Conservation (phyloP, 2,329 filamentous ascomycete species). For the Helotiales sp. region DNA sequence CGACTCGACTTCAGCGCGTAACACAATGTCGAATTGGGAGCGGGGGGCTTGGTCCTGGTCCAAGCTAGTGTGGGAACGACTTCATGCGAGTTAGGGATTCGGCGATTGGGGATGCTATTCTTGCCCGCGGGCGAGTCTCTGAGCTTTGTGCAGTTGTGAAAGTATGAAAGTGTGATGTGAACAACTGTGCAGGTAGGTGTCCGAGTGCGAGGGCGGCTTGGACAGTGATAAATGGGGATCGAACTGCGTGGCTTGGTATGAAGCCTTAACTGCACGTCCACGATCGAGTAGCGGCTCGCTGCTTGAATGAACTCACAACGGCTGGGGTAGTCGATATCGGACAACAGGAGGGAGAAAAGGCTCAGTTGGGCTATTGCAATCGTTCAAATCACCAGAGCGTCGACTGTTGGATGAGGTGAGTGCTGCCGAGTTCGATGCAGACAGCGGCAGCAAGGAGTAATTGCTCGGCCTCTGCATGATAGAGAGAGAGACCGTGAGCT, state of each 20-base stretch:
- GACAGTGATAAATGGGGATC: neutral
- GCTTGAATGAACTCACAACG: neutral
- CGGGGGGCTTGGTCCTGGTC: conserved; percentile 6
- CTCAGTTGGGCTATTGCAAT: no score
- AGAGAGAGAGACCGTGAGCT: neutral
- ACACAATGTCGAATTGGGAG: conserved; percentile 21
- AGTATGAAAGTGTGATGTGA: neutral
- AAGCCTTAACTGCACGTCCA: neutral
- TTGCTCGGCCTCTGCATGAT: no score
- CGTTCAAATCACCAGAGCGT: neutral
- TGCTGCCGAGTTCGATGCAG: neutral
- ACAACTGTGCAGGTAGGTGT: no score
- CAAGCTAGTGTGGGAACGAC: conserved; percentile 4
- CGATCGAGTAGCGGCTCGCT: neutral
- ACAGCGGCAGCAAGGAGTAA: neutral
- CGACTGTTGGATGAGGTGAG: neutral
- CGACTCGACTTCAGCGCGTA: conserved; percentile 25
- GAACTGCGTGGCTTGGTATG: neutral
- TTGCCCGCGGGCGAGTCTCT: neutral
- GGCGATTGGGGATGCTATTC: conserved; percentile 2
- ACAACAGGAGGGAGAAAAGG: neutral
- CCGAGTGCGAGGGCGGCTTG: neutral
- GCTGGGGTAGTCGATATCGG: neutral
- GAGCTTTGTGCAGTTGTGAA: neutral
- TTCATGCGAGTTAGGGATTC: neutral